Conservation (phyloP, 805 yeast genomes). For the Grigorovia transvaalensis region DNA sequence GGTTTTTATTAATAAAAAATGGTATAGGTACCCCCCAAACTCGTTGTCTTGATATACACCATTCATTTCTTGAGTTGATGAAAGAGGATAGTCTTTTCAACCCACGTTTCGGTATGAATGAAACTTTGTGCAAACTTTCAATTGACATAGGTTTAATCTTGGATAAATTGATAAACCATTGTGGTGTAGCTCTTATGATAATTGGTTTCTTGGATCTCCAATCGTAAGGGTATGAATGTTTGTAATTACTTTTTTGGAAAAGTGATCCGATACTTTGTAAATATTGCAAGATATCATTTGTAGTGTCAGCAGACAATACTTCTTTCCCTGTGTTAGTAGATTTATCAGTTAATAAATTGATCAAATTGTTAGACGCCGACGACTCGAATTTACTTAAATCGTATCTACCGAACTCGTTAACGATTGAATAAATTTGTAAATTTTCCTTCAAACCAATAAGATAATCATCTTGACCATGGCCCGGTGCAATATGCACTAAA, state of each 20-base stretch:
- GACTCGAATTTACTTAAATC: conserved; percentile 27
- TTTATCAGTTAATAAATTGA: conserved; percentile 13
- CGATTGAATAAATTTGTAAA: conserved; percentile 62
- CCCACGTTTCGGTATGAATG: conserved; percentile 69
- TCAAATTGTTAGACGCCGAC: conserved; percentile 25
- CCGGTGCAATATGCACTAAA: conserved; percentile 93
- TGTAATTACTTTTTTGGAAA: conserved; percentile 39
- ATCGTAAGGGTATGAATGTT: conserved; percentile 89
- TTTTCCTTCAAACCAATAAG: conserved; percentile 49
- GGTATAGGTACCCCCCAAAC: conserved; percentile 99
- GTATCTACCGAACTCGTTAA: conserved; percentile 65
- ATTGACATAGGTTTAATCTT: conserved; percentile 56
- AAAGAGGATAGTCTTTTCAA: conserved; percentile 61
- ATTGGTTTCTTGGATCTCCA: conserved; percentile 96
- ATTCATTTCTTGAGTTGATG: conserved; percentile 69
- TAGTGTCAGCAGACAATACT: conserved; percentile 51
- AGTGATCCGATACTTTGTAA: conserved; percentile 37
- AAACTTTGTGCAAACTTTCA: conserved; percentile 48
- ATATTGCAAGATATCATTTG: conserved; percentile 34
- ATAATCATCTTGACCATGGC: conserved; percentile 94
- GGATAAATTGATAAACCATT: conserved; percentile 88
- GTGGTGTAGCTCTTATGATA: conserved; percentile 90
- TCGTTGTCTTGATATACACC: conserved; percentile 97
- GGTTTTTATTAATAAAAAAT: conserved; percentile 47
- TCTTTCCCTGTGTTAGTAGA: conserved; percentile 33